Base-by-base conservation (phyloP, 257 asterid genomes). In the Knoxia roxburghii region DNA sequence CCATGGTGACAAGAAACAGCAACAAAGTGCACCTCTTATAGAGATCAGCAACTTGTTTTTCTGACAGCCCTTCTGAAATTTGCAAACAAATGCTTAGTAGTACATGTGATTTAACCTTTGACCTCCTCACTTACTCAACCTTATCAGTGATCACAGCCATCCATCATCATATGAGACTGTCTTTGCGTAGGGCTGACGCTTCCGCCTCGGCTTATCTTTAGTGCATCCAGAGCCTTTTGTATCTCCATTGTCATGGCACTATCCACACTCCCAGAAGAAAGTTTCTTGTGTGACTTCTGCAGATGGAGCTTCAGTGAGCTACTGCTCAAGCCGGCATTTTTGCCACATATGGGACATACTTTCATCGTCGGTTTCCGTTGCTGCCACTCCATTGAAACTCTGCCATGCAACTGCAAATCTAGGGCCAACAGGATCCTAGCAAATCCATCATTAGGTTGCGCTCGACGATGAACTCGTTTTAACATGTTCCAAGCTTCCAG, bases 201-300 rank as follows among this genome's bases (percentile, higher is more conserved):
- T 39, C 96, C 95, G 35, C 95, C 89, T 60, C 97, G 79, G 70
- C 95, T 94, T 33, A 94, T 81, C 78, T 81, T 86, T 17, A 94
- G 86, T 13, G 99, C 93, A 27, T 94, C 97, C 50, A 94, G 59
- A 0, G 91, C 96, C 68, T 94, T 94, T 68, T 85, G 99, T 77
- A 90, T 94, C 65, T 94, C 97, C 99, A 94, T 85, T 32, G 73
- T 88, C 96, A 91, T 94, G 56, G 99, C 99, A 73, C 97, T 94
- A 76, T 94, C 97, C 27, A 94, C 99, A 57, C 99, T 94, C 37
- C 97, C 99, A 2, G 99, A 90, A 23, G 99, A 94, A 20, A 94
- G 72, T 53, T 88, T 90, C 83, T 82, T 88, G 85, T 94, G 99
- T 6, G 88, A 81, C 75, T 94, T 94, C 79, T 94, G 99, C 78